Base-by-base conservation (phyloP, 2,329 filamentous ascomycete genomes). In the Alternaria longipes region DNA sequence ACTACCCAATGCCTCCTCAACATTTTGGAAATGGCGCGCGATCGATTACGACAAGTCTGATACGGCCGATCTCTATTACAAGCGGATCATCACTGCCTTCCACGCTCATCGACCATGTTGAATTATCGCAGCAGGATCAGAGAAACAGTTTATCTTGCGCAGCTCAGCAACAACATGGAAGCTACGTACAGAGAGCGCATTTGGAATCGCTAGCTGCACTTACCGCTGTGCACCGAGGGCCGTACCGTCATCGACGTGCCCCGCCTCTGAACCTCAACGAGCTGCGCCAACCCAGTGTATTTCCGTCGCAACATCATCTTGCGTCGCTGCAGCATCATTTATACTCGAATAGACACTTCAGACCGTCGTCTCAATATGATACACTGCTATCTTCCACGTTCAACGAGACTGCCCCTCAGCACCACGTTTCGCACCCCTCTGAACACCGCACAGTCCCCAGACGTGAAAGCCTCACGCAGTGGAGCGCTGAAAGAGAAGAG, bases 401-500 rank as follows among this genome's bases (percentile, higher is more conserved):
- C 38, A 18, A 40, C 3, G 16, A 12, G 3, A 14, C 12, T 5
- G 7, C n/a, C 4, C n/a, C n/a, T 41, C 38, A 26, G 16, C 44
- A 3, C 26, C 22, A 4, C 24, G n/a, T 9, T 4, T 8, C 49
- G 3, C 20, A 12, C 11, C 16, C 11, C 2, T 7, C 24, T 7
- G 54, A 53, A 8, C 50, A 58, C 28, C 62, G 64, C 26, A 40
- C 62, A 3, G 20, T 73, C 18, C 67, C 67, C 4, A 56, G 50
- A 22, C 62, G 69, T 26, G 71, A 75, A 52, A 63, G 56, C 28
- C 44, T 72, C 5, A 60, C 63, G 20, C 65, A 66, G 32, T 72
- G 69, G 69, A 75, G 74, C 54, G 47, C 50, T 5, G 71, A 76
- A 41, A 65, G 73, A 8, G 69, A 74, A 45, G 57, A 63, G 46